Base-by-base conservation (phyloP, 805 yeast species). In the Cyberlindnera lachancei region DNA sequence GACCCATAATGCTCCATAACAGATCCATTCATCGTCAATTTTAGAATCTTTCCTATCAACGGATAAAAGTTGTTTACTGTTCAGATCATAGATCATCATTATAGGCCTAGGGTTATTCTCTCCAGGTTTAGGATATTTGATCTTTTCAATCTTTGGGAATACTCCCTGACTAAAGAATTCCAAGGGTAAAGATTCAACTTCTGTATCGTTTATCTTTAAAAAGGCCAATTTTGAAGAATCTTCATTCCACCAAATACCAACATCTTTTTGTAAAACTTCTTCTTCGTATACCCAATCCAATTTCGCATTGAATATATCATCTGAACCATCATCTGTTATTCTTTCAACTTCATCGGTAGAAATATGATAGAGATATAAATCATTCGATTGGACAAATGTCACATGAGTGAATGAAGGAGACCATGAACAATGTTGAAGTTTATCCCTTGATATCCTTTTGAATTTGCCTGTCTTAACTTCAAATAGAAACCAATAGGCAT, bases 251-350 rank as follows among this genome's bases (percentile, higher is more conserved):
- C 86, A 81, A 10, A 81, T 58, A 1, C 81, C 74, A 22, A 52
- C 56, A 40, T 79, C 88, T 12, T 58, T 45, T 0, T 66, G 67
- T 10, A 76, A 55, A 1, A 83, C 83, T 46, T 83, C 94, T 48
- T 83, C 94, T 52, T 83, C 94, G 52, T 82, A 82, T 2, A 82
- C 78, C 92, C 94, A 83, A 48, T 82, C 92, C 0, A 88, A 76
- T 40, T 66, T 77, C 6, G 85, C 94, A 44, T 82, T 77, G 38
- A 68, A 64, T 4, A 80, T 58, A 13, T 65, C 56, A 1, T 40
- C 48, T 10, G 67, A 58, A 0, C 87, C 88, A 49, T 73, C 80
- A 5, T 35, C n/a, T 0, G 64, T 57, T 3, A 59, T 33, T 26
- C 48, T 49, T 1, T 36, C 37, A 8, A 36, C 26, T 1, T 23